These are phyloP conservation scores for Suillus hirtellus DNA, from an alignment of 768 basidiomycete species.

Conservation along the genomic window DNA sequence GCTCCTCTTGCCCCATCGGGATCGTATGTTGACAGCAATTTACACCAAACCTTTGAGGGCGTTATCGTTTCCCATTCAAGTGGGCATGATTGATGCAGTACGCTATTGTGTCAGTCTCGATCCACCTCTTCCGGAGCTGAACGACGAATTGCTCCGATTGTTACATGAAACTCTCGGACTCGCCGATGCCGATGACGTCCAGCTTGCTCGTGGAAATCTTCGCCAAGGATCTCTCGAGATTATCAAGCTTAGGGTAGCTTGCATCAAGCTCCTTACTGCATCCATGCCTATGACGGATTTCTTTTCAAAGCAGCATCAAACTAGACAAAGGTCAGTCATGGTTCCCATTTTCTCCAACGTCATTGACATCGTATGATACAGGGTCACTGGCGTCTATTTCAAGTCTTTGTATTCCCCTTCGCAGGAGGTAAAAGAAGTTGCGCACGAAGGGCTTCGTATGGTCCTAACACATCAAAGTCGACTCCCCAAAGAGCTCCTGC, in stretches of 20 bases:
- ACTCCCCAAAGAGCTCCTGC: slow-evolving; percentile 91
- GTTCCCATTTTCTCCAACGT: neutral
- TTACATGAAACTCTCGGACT: slow-evolving; percentile 92
- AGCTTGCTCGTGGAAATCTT: slow-evolving; percentile 70
- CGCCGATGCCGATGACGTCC: slow-evolving; percentile 93
- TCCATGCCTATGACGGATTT: slow-evolving; percentile 96
- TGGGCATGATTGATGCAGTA: slow-evolving; percentile 96
- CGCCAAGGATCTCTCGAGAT: slow-evolving; percentile 82
- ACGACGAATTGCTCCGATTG: slow-evolving; percentile 88
- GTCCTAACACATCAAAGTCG: slow-evolving; percentile 88
- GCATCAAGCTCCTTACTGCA: slow-evolving; percentile 89
- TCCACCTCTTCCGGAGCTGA: slow-evolving; percentile 87
- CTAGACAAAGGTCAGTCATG: slow-evolving; percentile 72
- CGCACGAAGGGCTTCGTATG: slow-evolving; percentile 89
- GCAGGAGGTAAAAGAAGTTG: slow-evolving; percentile 90
- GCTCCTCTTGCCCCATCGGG: slow-evolving; percentile 81
- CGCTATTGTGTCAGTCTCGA: slow-evolving; percentile 89
- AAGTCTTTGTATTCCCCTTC: slow-evolving; percentile 95
- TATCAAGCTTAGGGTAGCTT: slow-evolving; percentile 88
- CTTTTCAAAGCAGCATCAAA: slow-evolving; percentile 80
- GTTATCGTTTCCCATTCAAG: slow-evolving; percentile 91
- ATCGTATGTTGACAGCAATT: slow-evolving; percentile 84
- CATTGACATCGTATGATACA: slow-evolving; percentile 31
- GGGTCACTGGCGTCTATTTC: slow-evolving; percentile 95
- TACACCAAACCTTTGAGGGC: slow-evolving; percentile 97